A percentile compares a stretch with the other conserved stretches of the same genome.
phyloP scores from a whole-genome alignment of 164 flowering plant genomes.

The Macadamia tetraphylla region DNA sequence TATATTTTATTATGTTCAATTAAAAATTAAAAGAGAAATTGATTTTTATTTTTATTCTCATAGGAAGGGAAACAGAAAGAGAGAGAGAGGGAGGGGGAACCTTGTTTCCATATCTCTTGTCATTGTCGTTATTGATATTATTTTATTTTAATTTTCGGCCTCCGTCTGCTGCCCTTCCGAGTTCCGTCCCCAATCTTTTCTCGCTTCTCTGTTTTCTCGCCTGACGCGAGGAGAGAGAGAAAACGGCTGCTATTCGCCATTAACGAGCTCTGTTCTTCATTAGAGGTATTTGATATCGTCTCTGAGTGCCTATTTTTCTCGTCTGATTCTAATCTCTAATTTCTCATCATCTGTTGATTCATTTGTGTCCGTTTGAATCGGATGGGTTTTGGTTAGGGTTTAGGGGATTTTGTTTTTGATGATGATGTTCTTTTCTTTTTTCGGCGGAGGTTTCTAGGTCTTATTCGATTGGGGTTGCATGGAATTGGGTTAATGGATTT shows the following conservation, averaged over 20 bases:
- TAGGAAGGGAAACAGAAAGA: background rate
- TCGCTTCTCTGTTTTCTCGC: background rate
- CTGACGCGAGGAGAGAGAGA: background rate
- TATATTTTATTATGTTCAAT: background rate
- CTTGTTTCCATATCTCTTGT: background rate
- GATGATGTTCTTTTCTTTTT: background rate
- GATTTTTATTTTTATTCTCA: background rate
- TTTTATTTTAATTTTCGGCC: background rate
- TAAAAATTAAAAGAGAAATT: background rate
- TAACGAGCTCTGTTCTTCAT: background rate
- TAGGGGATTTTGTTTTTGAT: background rate
- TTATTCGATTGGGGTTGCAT: slow-evolving; percentile 1
- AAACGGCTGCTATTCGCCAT: background rate
- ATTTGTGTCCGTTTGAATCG: background rate
- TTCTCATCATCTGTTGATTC: background rate
- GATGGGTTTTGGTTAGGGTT: slow-evolving; percentile 3
- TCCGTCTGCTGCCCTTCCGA: background rate
- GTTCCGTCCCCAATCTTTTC: background rate
- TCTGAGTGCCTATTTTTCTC: background rate
- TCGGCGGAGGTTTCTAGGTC: background rate
- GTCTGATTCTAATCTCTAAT: background rate
- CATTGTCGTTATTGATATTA: background rate
- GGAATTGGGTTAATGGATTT: slow-evolving; percentile 2
- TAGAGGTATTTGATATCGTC: background rate
- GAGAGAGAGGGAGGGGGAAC: background rate